Evolutionary conservation across 164 flowering plant species (phyloP).

Genomic region (Tetracentron sinense): DNA sequence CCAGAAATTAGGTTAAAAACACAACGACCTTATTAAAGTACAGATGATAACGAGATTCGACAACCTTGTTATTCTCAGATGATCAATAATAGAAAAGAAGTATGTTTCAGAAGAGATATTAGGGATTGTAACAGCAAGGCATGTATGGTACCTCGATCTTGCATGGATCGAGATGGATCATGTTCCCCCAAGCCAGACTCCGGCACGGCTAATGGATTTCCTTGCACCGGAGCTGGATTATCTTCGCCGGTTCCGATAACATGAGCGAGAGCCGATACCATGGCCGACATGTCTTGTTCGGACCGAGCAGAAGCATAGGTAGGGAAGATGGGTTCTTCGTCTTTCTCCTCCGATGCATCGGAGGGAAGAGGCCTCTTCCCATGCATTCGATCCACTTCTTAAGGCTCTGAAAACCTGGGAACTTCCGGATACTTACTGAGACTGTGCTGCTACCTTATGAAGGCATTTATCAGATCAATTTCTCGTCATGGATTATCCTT

Average conservation of each 20-base stretch:
- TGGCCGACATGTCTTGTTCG: conserved; percentile 48
- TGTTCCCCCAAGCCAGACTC: not conserved
- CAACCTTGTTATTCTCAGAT: too few species aligned
- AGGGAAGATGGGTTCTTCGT: conserved; percentile 16
- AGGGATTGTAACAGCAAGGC: too few species aligned
- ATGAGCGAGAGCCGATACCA: conserved; percentile 61
- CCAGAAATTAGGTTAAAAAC: too few species aligned
- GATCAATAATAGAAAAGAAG: too few species aligned
- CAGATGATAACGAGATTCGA: too few species aligned
- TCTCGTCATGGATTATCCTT: too few species aligned
- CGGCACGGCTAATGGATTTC: conserved; percentile 4
- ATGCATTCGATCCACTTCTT: conserved; percentile 71
- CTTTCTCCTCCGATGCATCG: conserved; percentile 42
- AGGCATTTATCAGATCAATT: too few species aligned
- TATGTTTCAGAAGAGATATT: too few species aligned
- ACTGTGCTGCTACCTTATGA: too few species aligned
- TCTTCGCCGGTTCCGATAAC: conserved; percentile 33
- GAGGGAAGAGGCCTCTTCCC: conserved; percentile 57
- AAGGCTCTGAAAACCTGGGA: too few species aligned
- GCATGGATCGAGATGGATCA: conserved; percentile 21
- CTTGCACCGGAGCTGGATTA: conserved; percentile 5
- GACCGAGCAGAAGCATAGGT: conserved; percentile 34
- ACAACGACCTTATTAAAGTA: too few species aligned
- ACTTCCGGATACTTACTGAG: too few species aligned
- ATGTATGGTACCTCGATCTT: conserved; percentile 25